Evolutionary conservation across 140 eudicot genomes (phyloP), one percentile per base, ranked within the genome.

Genomic region (Flaveria floridana): DNA sequence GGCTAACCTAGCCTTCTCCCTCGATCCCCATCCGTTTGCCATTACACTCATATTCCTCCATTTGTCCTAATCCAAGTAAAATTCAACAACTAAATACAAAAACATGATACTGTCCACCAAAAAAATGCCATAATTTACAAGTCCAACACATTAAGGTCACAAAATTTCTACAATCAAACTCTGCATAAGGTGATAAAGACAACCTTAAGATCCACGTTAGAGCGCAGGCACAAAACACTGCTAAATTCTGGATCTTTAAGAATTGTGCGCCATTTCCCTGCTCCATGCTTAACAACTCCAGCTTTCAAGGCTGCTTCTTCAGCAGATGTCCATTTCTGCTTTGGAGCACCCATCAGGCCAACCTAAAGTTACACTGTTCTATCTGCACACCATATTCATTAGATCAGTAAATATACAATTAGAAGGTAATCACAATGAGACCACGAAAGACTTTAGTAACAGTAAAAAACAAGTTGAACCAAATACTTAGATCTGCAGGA

Each of bases 21-120:
- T 70, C 6, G 96, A 89, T 14, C 98, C 96, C 86, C 85, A 87
- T 73, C 96, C 98, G 78, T 88, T 93, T 21, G 95, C 87, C 92
- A 89, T 89, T 28, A 87, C 98, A 82, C 96, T 89, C 96, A 93
- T 87, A 86, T 93, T 93, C 88, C 98, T 87, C 98, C 98, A 93
- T 83, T 93, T 93, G 81, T 93, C 96, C 96, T 88, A 53, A 72
- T 71, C 59, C 39, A 85, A 42, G 76, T 34, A 25, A 37, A 72
- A 76, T 48, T 47, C 74, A 82, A 56, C 53, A 48, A 48, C 14
- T 48, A 48, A 48, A 48, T 1, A 13, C 14, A 13, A 48, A 48
- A 2, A 13, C 7, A 0, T 13, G 18, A 48, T 48, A 48, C 53
- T 13, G 53, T 48, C 53, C 53, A 48, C 16, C 37, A 51, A 67